Evolutionary conservation across 1,139 yeast genomes (phyloP), one percentile per base, ranked within the genome.

Genomic region (Blastobotrys serpentis): DNA sequence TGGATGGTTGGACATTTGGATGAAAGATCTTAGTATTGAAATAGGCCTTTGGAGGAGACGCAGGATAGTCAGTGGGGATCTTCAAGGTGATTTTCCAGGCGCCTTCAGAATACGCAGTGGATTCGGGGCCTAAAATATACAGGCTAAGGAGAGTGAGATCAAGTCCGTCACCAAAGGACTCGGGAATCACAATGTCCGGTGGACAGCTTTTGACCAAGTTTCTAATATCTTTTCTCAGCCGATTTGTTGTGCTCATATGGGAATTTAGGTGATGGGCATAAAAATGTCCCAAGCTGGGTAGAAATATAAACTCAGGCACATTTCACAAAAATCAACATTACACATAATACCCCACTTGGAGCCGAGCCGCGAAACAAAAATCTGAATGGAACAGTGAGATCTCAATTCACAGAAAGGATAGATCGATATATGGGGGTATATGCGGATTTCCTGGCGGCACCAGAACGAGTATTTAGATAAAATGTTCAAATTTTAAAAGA

Each of bases 1-100:
- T 79, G n/a, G 64, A 57, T 43, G 79, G 74, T 54, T 81, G 77
- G 22, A 86, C 79, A 61, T 86, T 86, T n/a, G 89, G 87, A 61
- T 86, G 95, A 39, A 82, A 79, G 53, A 84, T 81, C 14, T 77
- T 76, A 18, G 71, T 61, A 13, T 63, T 54, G 58, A 85, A 85
- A 50, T 58, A 68, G 30, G 84, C 77, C 26, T 58, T 60, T 1
- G 95, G 95, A 1, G 95, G 89, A 10, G 66, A 62, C 23, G 74
- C 63, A 0, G 95, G 95, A 58, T 86, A 86, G 26, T 69, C 72
- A 1, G 58, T 36, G 1, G 82, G 77, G 1, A 84, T 68, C 1
- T 61, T 55, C 19, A 85, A 75, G 3, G 62, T 64, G 30, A 86
- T 64, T 32, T 66, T 66, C 83, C 88, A 85, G 46, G 68, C 65